Evolutionary conservation across 768 basidiomycete genomes (phyloP).

Genomic region (Lentinula guzmanii): DNA sequence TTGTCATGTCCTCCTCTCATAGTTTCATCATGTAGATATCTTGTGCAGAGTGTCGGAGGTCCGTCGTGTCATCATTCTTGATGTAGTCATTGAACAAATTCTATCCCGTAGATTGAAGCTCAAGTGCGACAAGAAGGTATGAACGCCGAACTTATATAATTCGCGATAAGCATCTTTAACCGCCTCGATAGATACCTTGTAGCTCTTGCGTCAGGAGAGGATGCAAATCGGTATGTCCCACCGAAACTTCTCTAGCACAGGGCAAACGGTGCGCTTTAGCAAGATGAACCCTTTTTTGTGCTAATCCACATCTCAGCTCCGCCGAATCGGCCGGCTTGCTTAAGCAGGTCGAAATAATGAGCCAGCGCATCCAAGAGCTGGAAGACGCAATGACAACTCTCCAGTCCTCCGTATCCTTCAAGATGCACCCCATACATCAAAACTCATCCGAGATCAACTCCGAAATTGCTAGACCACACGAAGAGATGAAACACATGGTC

Average conservation of each 20-base stretch:
- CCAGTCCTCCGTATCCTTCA: slow-evolving; percentile 48
- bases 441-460: too few species aligned
- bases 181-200: slow-evolving; percentile 28
- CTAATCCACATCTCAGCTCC: slow-evolving; percentile 18
- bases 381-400: slow-evolving; percentile 62
- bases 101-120: slow-evolving; percentile 23
- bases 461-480: background rate
- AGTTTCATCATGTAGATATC: background rate
- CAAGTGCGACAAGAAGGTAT: slow-evolving; percentile 40
- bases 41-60: slow-evolving; percentile 33
- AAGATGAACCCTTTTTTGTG: slow-evolving; percentile 33
- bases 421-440: slow-evolving; percentile 41
- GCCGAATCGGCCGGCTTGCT: slow-evolving; percentile 63
- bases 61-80: slow-evolving; percentile 9
- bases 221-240: slow-evolving; percentile 54
- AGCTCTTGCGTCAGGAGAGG: slow-evolving; percentile 48
- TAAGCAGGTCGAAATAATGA: slow-evolving; percentile 60
- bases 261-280: background rate
- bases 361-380: slow-evolving; percentile 59
- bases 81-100: background rate
- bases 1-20: background rate
- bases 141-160: background rate
- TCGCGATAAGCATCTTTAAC: background rate
- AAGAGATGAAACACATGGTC: background rate
- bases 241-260: background rate